Percentiles rank a stretch among this genome's conserved stretches.
These are phyloP conservation scores for Didymella pomorum DNA, from an alignment of 2,329 filamentous ascomycete species.

Conservation along the genomic window DNA sequence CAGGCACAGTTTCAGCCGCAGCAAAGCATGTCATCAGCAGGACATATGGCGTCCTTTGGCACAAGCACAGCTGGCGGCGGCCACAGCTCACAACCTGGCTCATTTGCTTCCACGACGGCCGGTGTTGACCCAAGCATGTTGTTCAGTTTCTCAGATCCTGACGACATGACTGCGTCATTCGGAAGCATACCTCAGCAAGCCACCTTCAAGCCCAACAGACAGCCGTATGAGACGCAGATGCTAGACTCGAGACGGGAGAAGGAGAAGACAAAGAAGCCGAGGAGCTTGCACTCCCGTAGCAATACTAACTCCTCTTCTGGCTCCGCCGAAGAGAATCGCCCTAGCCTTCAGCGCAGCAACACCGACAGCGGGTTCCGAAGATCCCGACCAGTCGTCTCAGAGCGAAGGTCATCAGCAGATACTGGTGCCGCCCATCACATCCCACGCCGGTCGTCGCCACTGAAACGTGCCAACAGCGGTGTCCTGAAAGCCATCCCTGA, in stretches of 20 bases:
- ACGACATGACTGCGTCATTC: slow-evolving; percentile 41
- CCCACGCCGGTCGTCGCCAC: slow-evolving; percentile 56
- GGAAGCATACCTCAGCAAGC: slow-evolving; percentile 35
- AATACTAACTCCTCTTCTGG: slow-evolving; percentile 52
- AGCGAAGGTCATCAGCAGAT: slow-evolving; percentile 36
- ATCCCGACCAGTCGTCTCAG: slow-evolving; percentile 39
- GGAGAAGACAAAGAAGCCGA: slow-evolving; percentile 42
- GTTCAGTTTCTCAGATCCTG: slow-evolving; percentile 51
- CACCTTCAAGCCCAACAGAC: slow-evolving; percentile 32
- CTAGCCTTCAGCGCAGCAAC: slow-evolving; percentile 56
- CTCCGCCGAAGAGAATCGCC: slow-evolving; percentile 42
- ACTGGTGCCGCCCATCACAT: slow-evolving; percentile 41
- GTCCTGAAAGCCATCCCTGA: slow-evolving; percentile 58
- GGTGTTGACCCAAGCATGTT: slow-evolving; percentile 59
- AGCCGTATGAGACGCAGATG: slow-evolving; percentile 52
- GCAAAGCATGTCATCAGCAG: slow-evolving; percentile 39
- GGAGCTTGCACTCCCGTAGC: slow-evolving; percentile 50
- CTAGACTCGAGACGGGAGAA: slow-evolving; percentile 47
- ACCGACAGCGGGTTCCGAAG: slow-evolving; percentile 54
- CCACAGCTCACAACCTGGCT: slow-evolving; percentile 36
- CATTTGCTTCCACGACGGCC: slow-evolving; percentile 48
- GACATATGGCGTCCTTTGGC: slow-evolving; percentile 34
- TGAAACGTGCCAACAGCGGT: slow-evolving; percentile 55
- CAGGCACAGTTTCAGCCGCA: slow-evolving; percentile 46
- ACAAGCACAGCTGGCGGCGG: slow-evolving; percentile 30